Evolutionary conservation across 768 basidiomycete genomes (phyloP).

Genomic region (Albatrellus ellisii): DNA sequence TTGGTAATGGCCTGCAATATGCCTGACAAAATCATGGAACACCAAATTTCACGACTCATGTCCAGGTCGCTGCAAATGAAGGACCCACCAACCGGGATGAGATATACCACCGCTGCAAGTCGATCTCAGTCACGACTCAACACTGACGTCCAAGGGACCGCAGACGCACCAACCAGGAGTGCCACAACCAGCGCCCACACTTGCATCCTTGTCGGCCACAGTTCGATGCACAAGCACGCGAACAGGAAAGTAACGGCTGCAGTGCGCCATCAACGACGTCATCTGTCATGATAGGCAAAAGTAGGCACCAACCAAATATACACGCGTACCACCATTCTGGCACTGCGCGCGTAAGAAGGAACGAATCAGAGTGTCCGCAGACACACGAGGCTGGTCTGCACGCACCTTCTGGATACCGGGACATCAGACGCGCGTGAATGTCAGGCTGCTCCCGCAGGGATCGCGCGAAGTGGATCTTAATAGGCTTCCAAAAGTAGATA

Average conservation of each 20-base stretch:
- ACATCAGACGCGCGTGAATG: slow-evolving; percentile 34
- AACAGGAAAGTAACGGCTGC: slow-evolving; percentile 44
- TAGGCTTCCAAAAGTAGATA: slow-evolving; percentile 30
- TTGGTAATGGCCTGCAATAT: slow-evolving; percentile 75
- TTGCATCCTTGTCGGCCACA: slow-evolving; percentile 53
- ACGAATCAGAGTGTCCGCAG: background rate
- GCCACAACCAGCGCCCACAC: slow-evolving; percentile 52
- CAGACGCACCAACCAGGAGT: slow-evolving; percentile 23
- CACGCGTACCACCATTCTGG: slow-evolving; percentile 26
- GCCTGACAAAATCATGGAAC: slow-evolving; percentile 16
- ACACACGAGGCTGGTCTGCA: slow-evolving; percentile 8
- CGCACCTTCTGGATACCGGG: slow-evolving; percentile 5
- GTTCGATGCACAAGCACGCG: slow-evolving; percentile 41
- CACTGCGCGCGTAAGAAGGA: slow-evolving; percentile 15
- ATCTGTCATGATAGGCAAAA: slow-evolving; percentile 5
- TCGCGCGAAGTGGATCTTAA: slow-evolving; percentile 25
- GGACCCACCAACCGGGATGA: slow-evolving; percentile 63
- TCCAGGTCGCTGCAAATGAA: background rate
- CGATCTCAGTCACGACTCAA: background rate
- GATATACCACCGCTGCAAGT: slow-evolving; percentile 34
- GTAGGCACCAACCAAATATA: slow-evolving; percentile 25
- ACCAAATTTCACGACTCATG: slow-evolving; percentile 15
- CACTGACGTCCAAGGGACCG: background rate
- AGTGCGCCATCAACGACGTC: background rate
- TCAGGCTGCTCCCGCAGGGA: slow-evolving; percentile 34